phyloP scores from a whole-genome alignment of 1,139 yeast species.

The Pichia cactophila region DNA sequence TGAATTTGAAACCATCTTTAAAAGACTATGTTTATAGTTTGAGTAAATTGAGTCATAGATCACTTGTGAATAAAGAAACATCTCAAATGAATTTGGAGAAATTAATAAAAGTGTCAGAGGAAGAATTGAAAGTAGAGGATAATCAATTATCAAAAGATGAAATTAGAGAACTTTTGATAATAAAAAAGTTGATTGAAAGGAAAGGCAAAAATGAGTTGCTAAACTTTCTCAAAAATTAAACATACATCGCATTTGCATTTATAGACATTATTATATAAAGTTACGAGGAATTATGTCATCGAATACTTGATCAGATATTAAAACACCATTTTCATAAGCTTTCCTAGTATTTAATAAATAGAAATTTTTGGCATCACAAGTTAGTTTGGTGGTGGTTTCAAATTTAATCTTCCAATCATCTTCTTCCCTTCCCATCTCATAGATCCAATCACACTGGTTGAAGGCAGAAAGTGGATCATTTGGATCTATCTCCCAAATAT shows the following conservation, averaged over 20 bases:
- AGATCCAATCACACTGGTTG: constrained; percentile 32
- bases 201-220: constrained; percentile 67
- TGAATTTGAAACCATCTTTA: constrained; percentile 15
- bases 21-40: constrained; percentile 20
- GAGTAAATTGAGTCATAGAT: constrained; percentile 20
- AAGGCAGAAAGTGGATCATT: constrained; percentile 31
- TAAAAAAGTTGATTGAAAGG: constrained; percentile 52
- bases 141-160: constrained; percentile 31
- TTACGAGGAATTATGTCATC: constrained; percentile 17
- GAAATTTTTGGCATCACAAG: constrained; percentile 24
- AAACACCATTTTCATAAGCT: constrained; percentile 25
- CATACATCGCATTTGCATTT: background rate
- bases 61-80: constrained; percentile 15
- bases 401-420: constrained; percentile 31
- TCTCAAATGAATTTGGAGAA: constrained; percentile 21
- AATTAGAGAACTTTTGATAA: constrained; percentile 43
- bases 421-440: constrained; percentile 31
- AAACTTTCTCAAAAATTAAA: constrained; percentile 39
- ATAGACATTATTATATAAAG: constrained; percentile 5
- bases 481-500: constrained; percentile 29
- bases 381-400: constrained; percentile 27
- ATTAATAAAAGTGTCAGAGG: constrained; percentile 33
- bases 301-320: constrained; percentile 24
- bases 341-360: constrained; percentile 18
- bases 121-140: constrained; percentile 23